Base-by-base conservation (phyloP, 2,329 filamentous ascomycete genomes). In the Colletotrichum sp. region DNA sequence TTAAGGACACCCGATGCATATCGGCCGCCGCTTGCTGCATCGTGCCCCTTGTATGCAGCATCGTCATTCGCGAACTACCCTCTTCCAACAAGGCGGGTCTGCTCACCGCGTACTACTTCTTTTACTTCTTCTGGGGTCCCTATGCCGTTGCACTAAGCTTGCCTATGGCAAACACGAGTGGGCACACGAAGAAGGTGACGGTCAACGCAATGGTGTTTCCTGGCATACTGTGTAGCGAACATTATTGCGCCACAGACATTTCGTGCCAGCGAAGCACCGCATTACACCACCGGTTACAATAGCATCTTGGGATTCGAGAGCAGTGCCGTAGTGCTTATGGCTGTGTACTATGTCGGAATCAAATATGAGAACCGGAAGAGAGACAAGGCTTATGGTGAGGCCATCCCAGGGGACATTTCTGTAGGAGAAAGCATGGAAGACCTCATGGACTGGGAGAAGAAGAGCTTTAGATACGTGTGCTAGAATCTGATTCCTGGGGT, bases 231-330 rank as follows among this genome's bases (percentile, higher is more conserved):
- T 55, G 82, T 86, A 0, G 91, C 91, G 1, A 93, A 93, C 77
- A 88, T 91, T 9, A 87, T 90, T 43, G 90, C 89, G 0, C 90
- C 90, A 0, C 90, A 92, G 78, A 85, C 91, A 4, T 92, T 92
- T 82, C 82, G 89, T 18, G 82, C 84, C n/a, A 82, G 81, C 57
- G 90, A 93, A 78, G 85, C 86, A 0, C 92, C 92, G 0, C 82
- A 86, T 2, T 94, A 93, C 79, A 86, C 88, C 57, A 90, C 89
- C 47, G 91, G 90, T 0, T 92, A 93, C 76, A 84, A 88, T 8
- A 90, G 89, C 4, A 90, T 92, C 76, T 85, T 93, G 67, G 87
- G 89, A 6, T 92, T 51, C 2, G 70, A 38, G 43, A 16, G 34
- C 15, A 33, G 33, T 5, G 65, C 65, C 13, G 54, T 67, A 6